Evolutionary conservation across 2,329 filamentous ascomycete species (phyloP).

Genomic region (Cladosporium sp.): DNA sequence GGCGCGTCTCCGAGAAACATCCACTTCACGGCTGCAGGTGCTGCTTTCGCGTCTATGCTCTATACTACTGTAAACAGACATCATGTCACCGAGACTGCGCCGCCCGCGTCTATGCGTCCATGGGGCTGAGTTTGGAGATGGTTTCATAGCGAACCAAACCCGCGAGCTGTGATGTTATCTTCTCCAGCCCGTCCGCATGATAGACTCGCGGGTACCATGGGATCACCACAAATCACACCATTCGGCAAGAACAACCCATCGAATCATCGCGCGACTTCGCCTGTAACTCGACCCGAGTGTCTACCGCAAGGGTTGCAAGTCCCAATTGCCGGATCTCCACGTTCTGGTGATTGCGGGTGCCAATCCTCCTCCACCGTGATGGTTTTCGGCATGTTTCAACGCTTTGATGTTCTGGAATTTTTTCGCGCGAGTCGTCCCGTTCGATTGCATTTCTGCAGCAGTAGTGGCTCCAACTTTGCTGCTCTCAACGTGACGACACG

Average conservation of each 20-base stretch:
- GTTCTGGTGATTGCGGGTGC: too few relatives aligned
- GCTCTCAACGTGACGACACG: conserved; percentile 7
- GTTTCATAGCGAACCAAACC: background rate
- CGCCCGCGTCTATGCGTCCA: conserved; percentile 1
- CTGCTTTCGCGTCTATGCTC: background rate
- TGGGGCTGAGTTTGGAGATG: background rate
- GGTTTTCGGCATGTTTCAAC: conserved; percentile 10
- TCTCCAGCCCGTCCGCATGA: background rate
- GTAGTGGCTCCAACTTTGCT: background rate
- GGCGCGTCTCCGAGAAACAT: conserved; percentile 7
- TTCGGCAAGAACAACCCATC: background rate
- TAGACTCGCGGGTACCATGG: background rate
- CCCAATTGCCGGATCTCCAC: too few relatives aligned
- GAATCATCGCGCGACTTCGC: background rate
- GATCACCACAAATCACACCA: background rate
- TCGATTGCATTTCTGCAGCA: background rate
- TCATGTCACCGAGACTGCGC: conserved; percentile 2
- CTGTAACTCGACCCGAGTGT: background rate
- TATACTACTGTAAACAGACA: too few relatives aligned
- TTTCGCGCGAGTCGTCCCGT: background rate
- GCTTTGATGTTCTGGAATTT: conserved; percentile 1
- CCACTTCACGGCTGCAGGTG: background rate
- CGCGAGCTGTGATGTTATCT: background rate
- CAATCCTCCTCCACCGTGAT: too few relatives aligned
- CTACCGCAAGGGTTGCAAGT: too few relatives aligned